These are phyloP conservation scores for Hyphodiscus sp. DNA, from an alignment of 2,329 filamentous ascomycete species.

Conservation along the genomic window DNA sequence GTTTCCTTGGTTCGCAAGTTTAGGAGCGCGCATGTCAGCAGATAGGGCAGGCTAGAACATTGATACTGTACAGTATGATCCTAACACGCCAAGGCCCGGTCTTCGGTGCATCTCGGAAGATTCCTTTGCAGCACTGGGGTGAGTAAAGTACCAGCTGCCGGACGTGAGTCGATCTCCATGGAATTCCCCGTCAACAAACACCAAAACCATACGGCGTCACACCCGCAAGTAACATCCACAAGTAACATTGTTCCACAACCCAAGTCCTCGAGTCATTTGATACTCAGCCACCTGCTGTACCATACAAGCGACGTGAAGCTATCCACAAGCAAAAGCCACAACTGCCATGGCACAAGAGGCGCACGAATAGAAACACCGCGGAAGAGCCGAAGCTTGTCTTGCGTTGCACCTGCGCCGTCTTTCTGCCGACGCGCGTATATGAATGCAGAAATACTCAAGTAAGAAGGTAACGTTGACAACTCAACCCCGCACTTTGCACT, in stretches of 20 bases:
- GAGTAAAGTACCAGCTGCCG: too few relatives aligned
- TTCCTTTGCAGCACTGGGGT: background rate
- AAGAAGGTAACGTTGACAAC: too few relatives aligned
- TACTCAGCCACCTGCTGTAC: background rate
- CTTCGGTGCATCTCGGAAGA: background rate
- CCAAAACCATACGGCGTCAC: too few relatives aligned
- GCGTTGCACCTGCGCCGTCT: background rate
- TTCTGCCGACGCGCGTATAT: too few relatives aligned
- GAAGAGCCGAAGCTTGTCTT: slow-evolving; percentile 4
- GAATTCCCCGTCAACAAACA: too few relatives aligned
- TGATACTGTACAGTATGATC: too few relatives aligned
- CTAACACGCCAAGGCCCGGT: background rate
- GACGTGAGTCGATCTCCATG: too few relatives aligned
- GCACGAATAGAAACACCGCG: slow-evolving; percentile 12
- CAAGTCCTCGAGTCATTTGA: slow-evolving; percentile 9
- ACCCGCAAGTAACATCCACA: slow-evolving; percentile 2
- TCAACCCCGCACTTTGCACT: too few relatives aligned
- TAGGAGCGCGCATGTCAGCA: slow-evolving; percentile 18
- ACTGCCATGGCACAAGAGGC: slow-evolving; percentile 2
- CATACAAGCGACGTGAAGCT: background rate
- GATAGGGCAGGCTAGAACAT: background rate
- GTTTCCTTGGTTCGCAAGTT: background rate
- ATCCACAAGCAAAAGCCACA: background rate
- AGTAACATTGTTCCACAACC: slow-evolving; percentile 6
- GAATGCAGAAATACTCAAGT: too few relatives aligned